Evolutionary conservation across 306 rosid species (phyloP).

Genomic region (Elaeagnus macrophylla): DNA sequence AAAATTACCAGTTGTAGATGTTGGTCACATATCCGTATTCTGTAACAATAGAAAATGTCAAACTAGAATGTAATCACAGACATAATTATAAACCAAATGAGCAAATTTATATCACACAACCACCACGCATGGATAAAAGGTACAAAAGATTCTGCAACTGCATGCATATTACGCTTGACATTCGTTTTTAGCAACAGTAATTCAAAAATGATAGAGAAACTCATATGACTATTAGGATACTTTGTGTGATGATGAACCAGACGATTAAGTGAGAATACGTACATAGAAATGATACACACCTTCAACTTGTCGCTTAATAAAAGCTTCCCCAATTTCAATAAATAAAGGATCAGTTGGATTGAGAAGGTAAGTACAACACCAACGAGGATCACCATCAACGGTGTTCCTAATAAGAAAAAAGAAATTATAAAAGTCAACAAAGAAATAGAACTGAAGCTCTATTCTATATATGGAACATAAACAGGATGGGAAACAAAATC

Average conservation of each 20-base stretch:
- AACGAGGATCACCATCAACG: slow-evolving; percentile 59
- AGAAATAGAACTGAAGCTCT: slow-evolving; percentile 1
- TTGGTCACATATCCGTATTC: slow-evolving; percentile 93
- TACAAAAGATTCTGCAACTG: not conserved
- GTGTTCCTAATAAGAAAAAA: slow-evolving; percentile 52
- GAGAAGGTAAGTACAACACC: slow-evolving; percentile 95
- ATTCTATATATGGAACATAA: not conserved
- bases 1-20: slow-evolving; percentile 76
- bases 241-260: too few species aligned
- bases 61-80: not conserved
- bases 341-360: slow-evolving; percentile 91
- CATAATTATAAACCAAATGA: not conserved
- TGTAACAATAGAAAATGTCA: slow-evolving; percentile 30
- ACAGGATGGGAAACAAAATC: slow-evolving; percentile 3
- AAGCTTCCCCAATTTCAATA: slow-evolving; percentile 80
- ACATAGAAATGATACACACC: slow-evolving; percentile 30
- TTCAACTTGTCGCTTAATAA: slow-evolving; percentile 62
- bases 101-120: not conserved
- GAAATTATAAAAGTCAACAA: slow-evolving; percentile 20
- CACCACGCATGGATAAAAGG: too few species aligned
- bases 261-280: too few species aligned
- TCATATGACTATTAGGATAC: too few species aligned
- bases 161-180: not conserved
- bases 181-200: not conserved
- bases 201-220: too few species aligned